Evolutionary conservation across 2,329 filamentous ascomycete genomes (phyloP), one percentile per base, ranked within the genome.

Genomic region (Purpureocillium lavendulum): DNA sequence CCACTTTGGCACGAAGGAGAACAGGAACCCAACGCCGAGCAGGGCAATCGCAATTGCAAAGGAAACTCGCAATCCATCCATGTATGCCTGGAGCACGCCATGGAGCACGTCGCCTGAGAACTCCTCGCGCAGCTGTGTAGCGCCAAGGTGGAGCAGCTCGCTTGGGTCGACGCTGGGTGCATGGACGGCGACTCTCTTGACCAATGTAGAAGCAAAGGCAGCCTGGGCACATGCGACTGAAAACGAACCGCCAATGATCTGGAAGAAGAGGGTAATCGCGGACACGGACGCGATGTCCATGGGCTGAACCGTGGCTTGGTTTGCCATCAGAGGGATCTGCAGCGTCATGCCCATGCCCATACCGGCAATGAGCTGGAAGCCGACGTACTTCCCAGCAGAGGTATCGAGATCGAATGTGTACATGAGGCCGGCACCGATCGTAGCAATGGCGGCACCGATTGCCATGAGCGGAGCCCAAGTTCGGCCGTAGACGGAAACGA

Each of bases 261-360:
- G 68, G 4, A 56, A 55, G 46, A 72, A 69, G 15, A 71, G 61
- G 2, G 69, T 55, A 12, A 58, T 44, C 2, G 67, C 64, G 4
- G 64, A 65, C 3, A 64, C 67, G 0, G 60, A 60, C 0, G 68
- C 62, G 18, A 71, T 61, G 33, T 70, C 67, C 1, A 55, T 56
- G 4, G 52, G 40, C 6, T 44, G 48, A 13, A 70, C 47, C 0
- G 68, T 66, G 0, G 65, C 62, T 41, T 71, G 68, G 0, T 62
- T 59, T 2, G 63, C 66, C 10, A 70, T 57, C 3, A 65, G 47
- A 2, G 64, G 57, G 28, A 66, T 58, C 37, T 71, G 67, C 24
- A 70, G 55, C 4, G 57, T 56, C 3, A 65, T 46, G 14, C 69
- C 69, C 4, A 64, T 51, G 0, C 66, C 68, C 1, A 64, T 43